Evolutionary conservation across 306 rosid genomes (phyloP), one percentile per base, ranked within the genome.

Genomic region (Notholithocarpus densiflorus): DNA sequence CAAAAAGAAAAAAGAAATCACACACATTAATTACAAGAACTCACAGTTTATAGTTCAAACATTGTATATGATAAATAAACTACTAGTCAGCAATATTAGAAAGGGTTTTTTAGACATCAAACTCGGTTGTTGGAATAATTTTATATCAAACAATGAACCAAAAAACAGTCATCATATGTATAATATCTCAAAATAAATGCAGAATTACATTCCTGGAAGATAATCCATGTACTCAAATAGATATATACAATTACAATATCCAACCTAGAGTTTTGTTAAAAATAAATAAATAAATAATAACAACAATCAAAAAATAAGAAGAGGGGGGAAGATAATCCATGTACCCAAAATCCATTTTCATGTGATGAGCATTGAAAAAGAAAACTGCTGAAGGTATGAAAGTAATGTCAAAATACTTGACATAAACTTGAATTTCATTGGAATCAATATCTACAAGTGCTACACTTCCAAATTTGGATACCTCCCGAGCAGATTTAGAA

Each of bases 351-450:
- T 94, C 98, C 98, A 94, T 92, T 90, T 92, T 94, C 97, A 92
- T 92, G 83, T 94, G 98, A 84, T 92, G 97, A 18, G 98, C 95
- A 86, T 94, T 94, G 92, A 92, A 94, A 89, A 94, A 92, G 86
- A 92, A 94, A 57, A 94, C 72, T 0, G 92, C 88, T 18, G 97
- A 94, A 1, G 98, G 98, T 51, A 90, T 82, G 56, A 88, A 72
- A 72, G 95, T 81, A 21, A 94, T 92, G 89, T 92, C 97, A 81
- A 92, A 91, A 77, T 91, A 94, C 31, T 90, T 89, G 72, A 86
- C 81, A 80, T 92, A 94, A 59, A 94, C 89, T 79, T 89, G 93
- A 74, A 91, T 56, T 17, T 91, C 98, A 34, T 82, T 87, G 0
- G 97, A 94, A 59, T 94, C 98, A 54, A 89, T 62, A 75, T 92